phyloP scores from a whole-genome alignment of 2,329 filamentous ascomycete species.

The Penicillium psychrosexuale region DNA sequence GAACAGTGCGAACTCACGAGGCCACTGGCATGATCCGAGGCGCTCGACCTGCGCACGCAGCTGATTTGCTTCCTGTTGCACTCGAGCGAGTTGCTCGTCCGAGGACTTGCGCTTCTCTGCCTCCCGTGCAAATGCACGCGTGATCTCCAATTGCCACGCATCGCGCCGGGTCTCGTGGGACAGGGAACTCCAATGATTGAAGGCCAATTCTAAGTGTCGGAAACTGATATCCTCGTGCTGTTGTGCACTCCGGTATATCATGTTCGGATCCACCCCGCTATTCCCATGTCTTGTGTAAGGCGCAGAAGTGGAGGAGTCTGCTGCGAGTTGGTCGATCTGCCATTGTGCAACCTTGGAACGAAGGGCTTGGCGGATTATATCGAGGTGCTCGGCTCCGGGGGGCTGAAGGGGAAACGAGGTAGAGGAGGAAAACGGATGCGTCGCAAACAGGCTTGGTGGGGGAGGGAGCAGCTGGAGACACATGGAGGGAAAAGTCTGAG shows the following conservation, averaged over 20 bases:
- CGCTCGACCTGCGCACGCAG: constrained; percentile 48
- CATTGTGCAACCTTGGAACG: constrained; percentile 65
- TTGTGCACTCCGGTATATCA: constrained; percentile 50
- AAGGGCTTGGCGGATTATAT: constrained; percentile 67
- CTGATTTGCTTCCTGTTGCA: constrained; percentile 49
- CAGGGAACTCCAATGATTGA: constrained; percentile 70
- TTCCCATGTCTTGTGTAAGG: constrained; percentile 37
- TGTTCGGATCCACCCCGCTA: constrained; percentile 33
- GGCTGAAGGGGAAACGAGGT: constrained; percentile 79
- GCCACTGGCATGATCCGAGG: constrained; percentile 48
- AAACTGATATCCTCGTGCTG: constrained; percentile 66
- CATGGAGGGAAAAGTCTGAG: constrained; percentile 80
- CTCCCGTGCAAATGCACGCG: constrained; percentile 47
- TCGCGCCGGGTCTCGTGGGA: constrained; percentile 52
- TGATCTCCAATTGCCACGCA: constrained; percentile 48
- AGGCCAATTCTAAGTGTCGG: constrained; percentile 74
- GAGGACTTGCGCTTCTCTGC: constrained; percentile 43
- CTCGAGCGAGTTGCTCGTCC: constrained; percentile 43
- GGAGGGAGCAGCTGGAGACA: constrained; percentile 76
- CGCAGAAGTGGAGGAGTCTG: constrained; percentile 27
- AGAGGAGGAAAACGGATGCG: constrained; percentile 71
- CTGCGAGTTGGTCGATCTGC: constrained; percentile 49
- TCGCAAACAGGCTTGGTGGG: constrained; percentile 77
- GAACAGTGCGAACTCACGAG: constrained; percentile 48
- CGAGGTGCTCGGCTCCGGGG: constrained; percentile 69